Base-by-base conservation (phyloP, 192 early-diverging fungal genomes). In the Mortierella antarctica region DNA sequence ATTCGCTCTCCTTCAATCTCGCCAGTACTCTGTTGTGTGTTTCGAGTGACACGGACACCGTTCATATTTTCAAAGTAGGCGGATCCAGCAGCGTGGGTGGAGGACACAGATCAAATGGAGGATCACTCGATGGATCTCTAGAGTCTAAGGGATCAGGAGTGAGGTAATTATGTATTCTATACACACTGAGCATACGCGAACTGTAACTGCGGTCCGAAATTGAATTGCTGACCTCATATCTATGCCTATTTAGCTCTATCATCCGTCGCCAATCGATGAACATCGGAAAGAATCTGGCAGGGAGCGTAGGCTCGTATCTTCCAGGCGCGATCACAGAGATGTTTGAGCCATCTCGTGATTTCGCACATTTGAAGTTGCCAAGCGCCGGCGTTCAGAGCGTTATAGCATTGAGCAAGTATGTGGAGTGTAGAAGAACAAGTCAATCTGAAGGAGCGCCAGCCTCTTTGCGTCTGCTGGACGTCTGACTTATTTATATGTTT, bases 311-410 rank as follows among this genome's bases (percentile, higher is more conserved):
- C 39, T 94, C 93, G 63, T 92, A 95, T 71, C 88, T 98, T 52
- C 98, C 98, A 9, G 93, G 95, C 66, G 85, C 86, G 45, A 70
- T 96, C 1, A 95, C 96, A 6, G 96, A 98, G 67, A 96, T 98
- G 58, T 98, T 93, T 93, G 97, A 98, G 83, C 97, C 97, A 6
- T 86, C 93, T 54, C 87, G 98, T 14, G 95, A 99, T 82, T 99
- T 98, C 86, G 96, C 96, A 11, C 94, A 92, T 63, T 88, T 96
- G 40, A 97, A 96, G 82, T 82, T 98, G 23, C 97, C 97, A 14
- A 85, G 86, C 44, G 82, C 90, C 7, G 91, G 91, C 62, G 90
- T 92, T 23, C 91, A 92, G 74, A 93, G 92, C 69, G 83, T 93
- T 12, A 91, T 93, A 17, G 93, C 91, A 15, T 82, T 95, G 67